Conservation (phyloP, 306 rosid species). For the Vachellia collinsii region DNA sequence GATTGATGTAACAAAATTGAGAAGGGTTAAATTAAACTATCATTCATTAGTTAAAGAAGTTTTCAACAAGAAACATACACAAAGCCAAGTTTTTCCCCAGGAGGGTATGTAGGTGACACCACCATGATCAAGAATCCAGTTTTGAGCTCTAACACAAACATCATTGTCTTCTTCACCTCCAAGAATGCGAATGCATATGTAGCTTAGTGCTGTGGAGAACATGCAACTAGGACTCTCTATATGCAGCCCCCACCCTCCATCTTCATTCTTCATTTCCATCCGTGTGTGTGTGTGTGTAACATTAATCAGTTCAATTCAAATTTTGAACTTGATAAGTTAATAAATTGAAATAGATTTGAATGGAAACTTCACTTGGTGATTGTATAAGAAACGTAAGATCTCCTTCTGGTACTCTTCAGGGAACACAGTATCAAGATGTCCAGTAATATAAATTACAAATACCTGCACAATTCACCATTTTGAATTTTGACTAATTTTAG, state of each 20-base stretch:
- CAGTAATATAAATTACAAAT: slow-evolving; percentile 47
- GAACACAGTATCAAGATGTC: slow-evolving; percentile 48
- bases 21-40: background rate
- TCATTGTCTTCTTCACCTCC: slow-evolving; percentile 37
- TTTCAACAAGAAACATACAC: background rate
- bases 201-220: slow-evolving; percentile 60
- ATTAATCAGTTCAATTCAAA: background rate
- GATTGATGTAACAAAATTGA: too few species aligned
- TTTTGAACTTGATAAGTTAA: too few species aligned
- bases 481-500: too few species aligned
- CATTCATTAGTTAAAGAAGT: background rate
- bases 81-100: background rate
- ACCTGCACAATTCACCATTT: slow-evolving; percentile 38
- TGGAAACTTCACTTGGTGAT: slow-evolving; percentile 46
- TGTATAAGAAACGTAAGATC: slow-evolving; percentile 53
- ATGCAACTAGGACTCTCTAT: slow-evolving; percentile 57
- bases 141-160: background rate
- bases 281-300: background rate
- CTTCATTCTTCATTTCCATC: slow-evolving; percentile 45
- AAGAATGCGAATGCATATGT: slow-evolving; percentile 60
- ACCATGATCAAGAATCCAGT: background rate
- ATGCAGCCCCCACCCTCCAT: slow-evolving; percentile 71
- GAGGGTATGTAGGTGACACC: background rate
- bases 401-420: slow-evolving; percentile 43
- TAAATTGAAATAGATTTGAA: background rate